A percentile compares a stretch with the other conserved stretches of the same genome.
Conservation (phyloP, 495 filamentous ascomycete species). For the Pseudotulostoma volvatum region DNA sequence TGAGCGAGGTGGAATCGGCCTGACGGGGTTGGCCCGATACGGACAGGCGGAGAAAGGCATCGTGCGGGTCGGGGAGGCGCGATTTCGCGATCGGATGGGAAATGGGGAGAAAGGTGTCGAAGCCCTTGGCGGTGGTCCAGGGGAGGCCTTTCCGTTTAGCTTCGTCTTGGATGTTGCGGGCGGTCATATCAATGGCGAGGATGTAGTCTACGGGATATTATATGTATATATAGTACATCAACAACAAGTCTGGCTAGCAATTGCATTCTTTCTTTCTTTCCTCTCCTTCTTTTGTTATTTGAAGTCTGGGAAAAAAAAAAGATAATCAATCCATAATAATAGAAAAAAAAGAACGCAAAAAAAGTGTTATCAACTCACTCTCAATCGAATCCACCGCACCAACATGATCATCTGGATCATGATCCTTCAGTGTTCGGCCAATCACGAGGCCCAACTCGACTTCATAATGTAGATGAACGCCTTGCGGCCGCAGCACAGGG, state of each 20-base stretch:
- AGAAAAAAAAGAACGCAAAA: constrained; percentile 12
- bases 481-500: constrained; percentile 67
- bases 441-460: constrained; percentile 85
- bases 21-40: constrained; percentile 64
- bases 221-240: not conserved
- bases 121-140: constrained; percentile 90
- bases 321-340: no score
- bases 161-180: constrained; percentile 81
- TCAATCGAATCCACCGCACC: constrained; percentile 33
- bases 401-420: constrained; percentile 45
- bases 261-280: no score
- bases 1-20: constrained; percentile 71
- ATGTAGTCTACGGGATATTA: constrained; percentile 44
- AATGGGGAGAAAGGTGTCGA: constrained; percentile 90
- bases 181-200: constrained; percentile 85
- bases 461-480: constrained; percentile 82
- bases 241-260: no score
- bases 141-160: constrained; percentile 95
- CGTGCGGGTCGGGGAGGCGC: constrained; percentile 69
- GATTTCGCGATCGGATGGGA: constrained; percentile 60
- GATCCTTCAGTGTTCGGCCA: constrained; percentile 56
- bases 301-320: constrained; percentile 8
- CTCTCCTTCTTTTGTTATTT: not conserved
- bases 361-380: no score
- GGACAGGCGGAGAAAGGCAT: constrained; percentile 64